Conservation (phyloP, 371 early-diverging fungal genomes). For the Umbelopsis sp. region DNA sequence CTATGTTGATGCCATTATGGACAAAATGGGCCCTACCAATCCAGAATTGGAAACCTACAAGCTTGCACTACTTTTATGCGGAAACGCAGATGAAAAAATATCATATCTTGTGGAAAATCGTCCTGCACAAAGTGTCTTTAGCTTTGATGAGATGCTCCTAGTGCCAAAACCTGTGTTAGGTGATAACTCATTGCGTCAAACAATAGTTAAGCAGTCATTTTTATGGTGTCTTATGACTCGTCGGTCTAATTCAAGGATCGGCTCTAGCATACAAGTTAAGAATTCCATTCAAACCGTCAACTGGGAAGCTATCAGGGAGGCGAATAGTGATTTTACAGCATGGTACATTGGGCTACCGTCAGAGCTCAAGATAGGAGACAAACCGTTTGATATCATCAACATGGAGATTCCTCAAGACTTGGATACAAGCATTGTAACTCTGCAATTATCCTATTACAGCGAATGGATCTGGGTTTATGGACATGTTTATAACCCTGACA, state of each 20-base stretch:
- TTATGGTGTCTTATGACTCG: not conserved
- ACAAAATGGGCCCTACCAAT: not conserved
- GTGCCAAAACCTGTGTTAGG: not conserved
- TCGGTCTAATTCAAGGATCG: not conserved
- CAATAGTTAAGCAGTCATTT: not conserved
- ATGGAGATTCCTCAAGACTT: not conserved
- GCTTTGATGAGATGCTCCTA: not conserved
- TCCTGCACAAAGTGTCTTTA: not conserved
- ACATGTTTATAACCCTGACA: not conserved
- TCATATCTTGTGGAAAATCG: not conserved
- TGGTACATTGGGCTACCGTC: not conserved
- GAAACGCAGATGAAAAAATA: not conserved
- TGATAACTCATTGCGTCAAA: not conserved
- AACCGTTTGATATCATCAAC: not conserved
- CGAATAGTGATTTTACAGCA: not conserved
- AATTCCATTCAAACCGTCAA: not conserved
- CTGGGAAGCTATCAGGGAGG: not conserved
- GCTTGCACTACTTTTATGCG: not conserved
- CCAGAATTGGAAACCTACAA: conserved; percentile 8
- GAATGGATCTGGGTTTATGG: not conserved
- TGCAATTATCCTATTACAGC: not conserved
- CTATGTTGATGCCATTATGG: not conserved
- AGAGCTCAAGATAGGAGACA: not conserved
- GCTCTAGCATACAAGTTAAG: not conserved
- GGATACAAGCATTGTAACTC: not conserved